A percentile compares a stretch with the other conserved stretches of the same genome.
These are phyloP conservation scores for Camellia oleifera DNA, from an alignment of 179 eudicot species.

Conservation along the genomic window DNA sequence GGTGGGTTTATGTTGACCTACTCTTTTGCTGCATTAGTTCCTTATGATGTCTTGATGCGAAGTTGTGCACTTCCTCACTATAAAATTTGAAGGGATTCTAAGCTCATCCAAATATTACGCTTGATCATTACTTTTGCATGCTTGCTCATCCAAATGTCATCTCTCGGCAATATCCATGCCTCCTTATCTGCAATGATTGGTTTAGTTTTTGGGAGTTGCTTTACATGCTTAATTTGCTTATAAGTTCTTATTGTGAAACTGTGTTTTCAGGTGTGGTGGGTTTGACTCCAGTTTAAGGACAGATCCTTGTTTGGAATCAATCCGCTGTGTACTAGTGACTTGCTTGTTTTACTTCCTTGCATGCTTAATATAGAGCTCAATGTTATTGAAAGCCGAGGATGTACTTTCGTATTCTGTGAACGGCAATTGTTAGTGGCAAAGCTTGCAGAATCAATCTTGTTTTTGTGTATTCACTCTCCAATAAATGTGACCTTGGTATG, in stretches of 20 bases:
- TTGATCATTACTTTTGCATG: neutral
- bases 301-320: neutral
- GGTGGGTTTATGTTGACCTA: no score
- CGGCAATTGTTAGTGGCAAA: neutral
- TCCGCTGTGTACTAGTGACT: neutral
- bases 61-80: no score
- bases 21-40: no score
- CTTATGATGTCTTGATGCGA: no score
- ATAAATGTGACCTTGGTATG: constrained; percentile 15
- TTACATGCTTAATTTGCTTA: neutral
- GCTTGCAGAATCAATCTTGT: neutral
- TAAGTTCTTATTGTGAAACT: constrained; percentile 11
- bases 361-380: constrained; percentile 20
- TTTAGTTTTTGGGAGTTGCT: neutral
- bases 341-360: constrained; percentile 14
- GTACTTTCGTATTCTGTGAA: neutral
- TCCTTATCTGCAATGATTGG: neutral
- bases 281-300: constrained; percentile 54
- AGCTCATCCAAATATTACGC: no score
- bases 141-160: neutral
- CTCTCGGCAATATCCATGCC: neutral
- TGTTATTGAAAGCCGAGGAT: neutral
- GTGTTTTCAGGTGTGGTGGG: constrained; percentile 69
- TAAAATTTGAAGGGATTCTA: no score
- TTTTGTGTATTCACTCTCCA: neutral